These are phyloP conservation scores for Viola odorata DNA, from an alignment of 345 rosid species.

Conservation along the genomic window DNA sequence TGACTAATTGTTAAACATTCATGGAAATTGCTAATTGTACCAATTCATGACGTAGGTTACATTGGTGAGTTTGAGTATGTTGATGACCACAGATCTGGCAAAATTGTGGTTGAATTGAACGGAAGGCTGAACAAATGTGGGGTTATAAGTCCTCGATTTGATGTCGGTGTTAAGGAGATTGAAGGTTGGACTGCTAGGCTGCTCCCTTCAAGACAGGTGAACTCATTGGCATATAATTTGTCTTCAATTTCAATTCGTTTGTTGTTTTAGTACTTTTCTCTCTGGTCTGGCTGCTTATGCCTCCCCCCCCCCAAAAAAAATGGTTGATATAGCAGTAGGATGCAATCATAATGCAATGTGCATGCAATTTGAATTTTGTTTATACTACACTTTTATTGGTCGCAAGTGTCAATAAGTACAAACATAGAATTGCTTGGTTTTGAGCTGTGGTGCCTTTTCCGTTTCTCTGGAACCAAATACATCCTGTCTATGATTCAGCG, in stretches of 20 bases:
- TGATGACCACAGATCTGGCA: conserved; percentile 32
- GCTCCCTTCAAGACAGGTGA: conserved; percentile 32
- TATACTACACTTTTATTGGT: too few relatives aligned
- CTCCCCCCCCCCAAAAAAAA: too few relatives aligned
- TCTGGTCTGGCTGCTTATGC: too few relatives aligned
- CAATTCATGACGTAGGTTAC: conserved; percentile 11
- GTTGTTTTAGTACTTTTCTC: background rate
- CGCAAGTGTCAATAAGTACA: too few relatives aligned
- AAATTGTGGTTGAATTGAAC: conserved; percentile 27
- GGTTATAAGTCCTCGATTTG: conserved; percentile 33
- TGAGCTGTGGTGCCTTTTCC: too few relatives aligned
- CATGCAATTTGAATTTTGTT: too few relatives aligned
- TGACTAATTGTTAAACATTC: background rate
- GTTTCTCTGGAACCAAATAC: too few relatives aligned
- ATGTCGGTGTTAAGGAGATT: conserved; percentile 30
- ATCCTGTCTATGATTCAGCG: too few relatives aligned
- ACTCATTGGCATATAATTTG: background rate
- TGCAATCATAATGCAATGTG: too few relatives aligned
- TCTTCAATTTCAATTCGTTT: background rate
- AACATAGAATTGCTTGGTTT: too few relatives aligned
- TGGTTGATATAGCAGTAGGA: too few relatives aligned
- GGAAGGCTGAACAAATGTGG: conserved; percentile 32
- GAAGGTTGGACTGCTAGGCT: conserved; percentile 31
- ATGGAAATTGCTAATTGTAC: background rate
- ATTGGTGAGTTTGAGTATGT: conserved; percentile 32